Conservation (phyloP, 2,329 filamentous ascomycete genomes). For the Colletotrichum agaves region DNA sequence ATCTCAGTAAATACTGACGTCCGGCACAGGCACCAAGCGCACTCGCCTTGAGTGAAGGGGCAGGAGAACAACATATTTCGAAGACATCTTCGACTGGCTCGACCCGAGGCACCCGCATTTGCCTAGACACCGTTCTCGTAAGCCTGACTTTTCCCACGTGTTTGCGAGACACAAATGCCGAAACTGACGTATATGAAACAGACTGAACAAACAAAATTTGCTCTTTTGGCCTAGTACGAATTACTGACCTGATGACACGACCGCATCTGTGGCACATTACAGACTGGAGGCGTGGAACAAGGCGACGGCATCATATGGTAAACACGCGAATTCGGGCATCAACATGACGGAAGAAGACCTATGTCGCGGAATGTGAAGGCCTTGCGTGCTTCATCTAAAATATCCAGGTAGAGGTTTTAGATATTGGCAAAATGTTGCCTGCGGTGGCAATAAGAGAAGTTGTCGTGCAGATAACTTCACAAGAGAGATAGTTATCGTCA, state of each 20-base stretch:
- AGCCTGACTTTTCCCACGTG: not conserved
- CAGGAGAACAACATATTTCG: rapidly evolving
- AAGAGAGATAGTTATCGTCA: rapidly evolving
- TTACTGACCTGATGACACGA: not conserved
- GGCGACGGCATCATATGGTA: too few species aligned
- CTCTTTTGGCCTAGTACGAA: not conserved
- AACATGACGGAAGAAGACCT: not conserved
- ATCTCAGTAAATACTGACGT: not conserved
- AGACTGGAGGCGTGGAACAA: too few species aligned
- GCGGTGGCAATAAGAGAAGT: not conserved
- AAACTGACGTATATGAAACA: not conserved
- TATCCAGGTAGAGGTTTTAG: too few species aligned
- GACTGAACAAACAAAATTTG: not conserved
- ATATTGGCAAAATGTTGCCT: not conserved
- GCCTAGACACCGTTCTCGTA: not conserved
- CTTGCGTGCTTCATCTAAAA: too few species aligned
- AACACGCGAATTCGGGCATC: too few species aligned
- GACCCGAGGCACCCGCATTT: not conserved
- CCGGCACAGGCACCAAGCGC: not conserved
- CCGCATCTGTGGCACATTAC: not conserved
- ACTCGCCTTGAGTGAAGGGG: not conserved
- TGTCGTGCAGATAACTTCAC: not conserved
- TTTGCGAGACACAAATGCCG: not conserved
- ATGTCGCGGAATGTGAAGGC: not conserved
- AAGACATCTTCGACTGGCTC: too few species aligned